Evolutionary conservation across 73 alveolate species (phyloP), one percentile per base, ranked within the genome.

Genomic region (Paramecium sexaurelia): DNA sequence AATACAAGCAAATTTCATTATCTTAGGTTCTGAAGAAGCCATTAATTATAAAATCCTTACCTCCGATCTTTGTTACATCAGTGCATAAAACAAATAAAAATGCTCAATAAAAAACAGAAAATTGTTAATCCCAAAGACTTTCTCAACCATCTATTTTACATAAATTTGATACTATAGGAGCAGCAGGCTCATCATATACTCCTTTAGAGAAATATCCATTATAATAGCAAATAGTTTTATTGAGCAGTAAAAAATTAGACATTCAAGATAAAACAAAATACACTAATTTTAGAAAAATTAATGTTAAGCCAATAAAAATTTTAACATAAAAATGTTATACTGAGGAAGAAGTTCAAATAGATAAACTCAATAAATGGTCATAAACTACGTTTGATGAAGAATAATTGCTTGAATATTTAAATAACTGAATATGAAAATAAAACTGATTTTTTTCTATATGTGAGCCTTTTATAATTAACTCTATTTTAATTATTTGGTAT

Each of bases 351-450:
- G 83, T 61, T 61, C 22, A 61, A 11, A 29, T 10, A 6, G 90
- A 78, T 26, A 41, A 78, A 78, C n/a, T 78, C 15, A 78, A 78
- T 45, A 78, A 78, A 78, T 78, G 90, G 90, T 78, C 90, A 19
- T 43, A 78, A 22, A 78, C 90, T 41, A 78, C 90, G 10, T 78
- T 78, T 78, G 90, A 78, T 78, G 90, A 78, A 24, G 90, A 78
- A 24, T 71, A 71, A 20, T 9, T 71, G 0, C 43, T 71, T 27
- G 86, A 71, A 17, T 45, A 78, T 45, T 43, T 39, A 20, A 78
- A 78, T 43, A 26, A 7, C 55, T 78, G 73, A 78, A 43, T 22
- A 78, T 35, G 83, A 26, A 61, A 29, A 61, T 26, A 13, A 29
- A 29, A 61, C 43, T 61, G 39, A 61, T 61, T 61, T 24, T 61